Evolutionary conservation across 441 rosid genomes (phyloP).

Genomic region (Theobroma grandiflorum): DNA sequence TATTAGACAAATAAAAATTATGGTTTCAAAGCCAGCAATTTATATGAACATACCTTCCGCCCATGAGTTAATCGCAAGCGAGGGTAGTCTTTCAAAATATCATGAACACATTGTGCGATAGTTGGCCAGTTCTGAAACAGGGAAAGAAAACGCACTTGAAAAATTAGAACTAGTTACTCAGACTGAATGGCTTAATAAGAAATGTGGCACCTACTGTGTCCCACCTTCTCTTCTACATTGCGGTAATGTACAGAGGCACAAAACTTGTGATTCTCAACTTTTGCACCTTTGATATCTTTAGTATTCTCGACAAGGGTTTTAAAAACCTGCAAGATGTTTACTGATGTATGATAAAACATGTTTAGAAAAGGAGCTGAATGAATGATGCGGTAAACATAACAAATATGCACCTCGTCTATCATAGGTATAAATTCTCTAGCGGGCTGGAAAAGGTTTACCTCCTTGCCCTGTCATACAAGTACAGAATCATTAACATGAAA

Average conservation of each 20-base stretch:
- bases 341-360: not conserved
- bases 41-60: constrained; percentile 69
- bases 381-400: not conserved
- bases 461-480: constrained; percentile 62
- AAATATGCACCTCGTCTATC: constrained; percentile 68
- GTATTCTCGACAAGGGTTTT: constrained; percentile 80
- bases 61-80: constrained; percentile 88
- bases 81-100: constrained; percentile 78
- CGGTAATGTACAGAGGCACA: constrained; percentile 97
- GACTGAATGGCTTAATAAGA: not conserved
- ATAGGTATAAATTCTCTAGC: constrained; percentile 82
- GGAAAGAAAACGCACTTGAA: constrained; percentile 17
- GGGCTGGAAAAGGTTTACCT: constrained; percentile 86
- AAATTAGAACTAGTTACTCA: not conserved
- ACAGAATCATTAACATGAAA: not conserved
- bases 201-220: not conserved
- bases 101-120: constrained; percentile 91
- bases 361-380: not conserved
- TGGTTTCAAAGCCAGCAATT: not conserved
- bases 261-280: constrained; percentile 95
- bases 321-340: constrained; percentile 59
- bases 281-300: constrained; percentile 75
- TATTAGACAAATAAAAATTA: not conserved
- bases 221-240: constrained; percentile 92
- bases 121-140: constrained; percentile 75